Evolutionary conservation across 2,329 filamentous ascomycete species (phyloP), one percentile per base, ranked within the genome.

Genomic region (Colletotrichum kahawae): DNA sequence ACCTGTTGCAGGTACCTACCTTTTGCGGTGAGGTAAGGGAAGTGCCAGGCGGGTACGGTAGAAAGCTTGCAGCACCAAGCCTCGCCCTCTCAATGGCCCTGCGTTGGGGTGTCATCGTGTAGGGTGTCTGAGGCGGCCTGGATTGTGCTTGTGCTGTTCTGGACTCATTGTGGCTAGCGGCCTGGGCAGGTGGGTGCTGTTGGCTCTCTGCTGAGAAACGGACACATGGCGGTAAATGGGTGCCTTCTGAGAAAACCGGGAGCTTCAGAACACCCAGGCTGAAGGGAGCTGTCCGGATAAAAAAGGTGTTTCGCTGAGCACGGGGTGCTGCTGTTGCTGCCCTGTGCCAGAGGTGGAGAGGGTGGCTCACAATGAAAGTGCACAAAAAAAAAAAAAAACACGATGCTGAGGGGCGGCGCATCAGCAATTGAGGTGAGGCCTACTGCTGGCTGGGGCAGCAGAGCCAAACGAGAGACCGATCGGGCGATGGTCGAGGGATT

Each of bases 401-500:
- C 29, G 57, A 64, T 70, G 65, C 65, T 62, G 67, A 74, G 60
- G 48, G 67, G 36, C 57, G 31, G 38, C 43, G 31, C 31, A 62
- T 36, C 66, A 43, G 43, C 43, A 48, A 48, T 48, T 48, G 43
- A n/a, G 10, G 10, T 4, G 7, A 29, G 29, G 29, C 12, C 43
- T 48, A n/a, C n/a, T 48, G n/a, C 27, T 24, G 24, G 34, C 48
- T 60, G 71, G 60, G 57, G 56, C 62, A 33, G 24, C 38, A 65
- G 24, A 74, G 67, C 27, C 59, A 36, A 48, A 48, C 67, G 29
- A 59, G 51, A 63, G 60, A 69, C 70, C 57, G 70, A 69, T 73
- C 65, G 70, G 65, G 70, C 70, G 56, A 69, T 67, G 57, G 27
- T 70, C 67, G 68, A 71, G 56, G 36, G 34, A 24, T 56, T 51